Percentiles rank a stretch among this genome's conserved stretches.
phyloP scores from a whole-genome alignment of 805 yeast genomes.

The Saccharomycopsis babjevae region DNA sequence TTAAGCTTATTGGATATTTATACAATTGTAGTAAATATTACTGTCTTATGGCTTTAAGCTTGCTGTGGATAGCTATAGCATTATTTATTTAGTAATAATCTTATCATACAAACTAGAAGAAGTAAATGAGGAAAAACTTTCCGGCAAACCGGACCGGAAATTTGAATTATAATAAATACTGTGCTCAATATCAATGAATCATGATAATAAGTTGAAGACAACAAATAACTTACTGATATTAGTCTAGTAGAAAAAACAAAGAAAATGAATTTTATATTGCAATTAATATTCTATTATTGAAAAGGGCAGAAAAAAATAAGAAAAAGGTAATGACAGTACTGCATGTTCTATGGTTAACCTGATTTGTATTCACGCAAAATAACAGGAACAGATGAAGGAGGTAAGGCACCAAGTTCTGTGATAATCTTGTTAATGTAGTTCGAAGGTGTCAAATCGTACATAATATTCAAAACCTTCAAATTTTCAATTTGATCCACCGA shows the following conservation, averaged over 20 bases:
- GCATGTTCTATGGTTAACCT: neutral
- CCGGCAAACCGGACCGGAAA: neutral
- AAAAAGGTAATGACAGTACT: neutral
- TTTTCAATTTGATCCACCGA: conserved; percentile 27
- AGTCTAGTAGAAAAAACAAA: neutral
- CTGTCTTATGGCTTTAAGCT: neutral
- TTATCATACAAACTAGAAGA: neutral
- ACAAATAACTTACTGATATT: neutral
- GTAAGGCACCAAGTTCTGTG: conserved; percentile 91
- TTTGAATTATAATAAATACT: neutral
- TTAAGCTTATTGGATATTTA: too few relatives aligned
- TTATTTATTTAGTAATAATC: neutral
- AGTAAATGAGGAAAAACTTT: neutral
- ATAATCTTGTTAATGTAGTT: conserved; percentile 88
- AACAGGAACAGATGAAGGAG: conserved; percentile 98
- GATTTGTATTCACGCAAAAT: conserved; percentile 82
- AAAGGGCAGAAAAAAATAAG: neutral
- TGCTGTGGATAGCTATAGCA: neutral
- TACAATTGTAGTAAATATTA: too few relatives aligned
- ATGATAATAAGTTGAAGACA: too few relatives aligned
- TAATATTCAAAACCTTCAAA: conserved; percentile 68
- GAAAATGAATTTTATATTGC: neutral
- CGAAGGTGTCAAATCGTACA: conserved; percentile 93
- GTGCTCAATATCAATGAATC: neutral
- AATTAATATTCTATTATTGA: neutral